Evolutionary conservation across 495 filamentous ascomycete genomes (phyloP).

Genomic region (Neurospora sp.): DNA sequence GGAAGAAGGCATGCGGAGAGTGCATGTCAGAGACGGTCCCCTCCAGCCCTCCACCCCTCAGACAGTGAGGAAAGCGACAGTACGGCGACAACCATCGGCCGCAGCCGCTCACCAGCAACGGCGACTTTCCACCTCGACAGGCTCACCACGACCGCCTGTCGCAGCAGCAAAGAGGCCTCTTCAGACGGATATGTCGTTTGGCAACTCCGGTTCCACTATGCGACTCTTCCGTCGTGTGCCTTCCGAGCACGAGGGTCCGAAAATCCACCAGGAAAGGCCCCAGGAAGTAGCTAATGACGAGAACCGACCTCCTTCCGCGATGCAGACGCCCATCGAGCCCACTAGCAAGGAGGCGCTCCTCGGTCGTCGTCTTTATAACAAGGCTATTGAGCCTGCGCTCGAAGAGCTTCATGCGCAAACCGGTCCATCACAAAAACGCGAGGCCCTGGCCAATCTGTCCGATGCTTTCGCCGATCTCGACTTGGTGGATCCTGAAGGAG

Average conservation of each 20-base stretch:
- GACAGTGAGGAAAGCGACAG: slow-evolving; percentile 42
- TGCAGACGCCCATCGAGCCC: slow-evolving; percentile 32
- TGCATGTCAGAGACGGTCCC: slow-evolving; percentile 49
- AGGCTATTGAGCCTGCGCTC: slow-evolving; percentile 67
- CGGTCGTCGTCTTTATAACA: slow-evolving; percentile 68
- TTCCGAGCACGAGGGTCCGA: slow-evolving; percentile 46
- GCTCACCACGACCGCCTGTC: slow-evolving; percentile 38
- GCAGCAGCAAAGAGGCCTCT: slow-evolving; percentile 66
- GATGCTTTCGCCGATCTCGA: slow-evolving; percentile 80
- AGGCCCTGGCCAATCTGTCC: slow-evolving; percentile 68
- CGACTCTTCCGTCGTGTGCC: slow-evolving; percentile 78
- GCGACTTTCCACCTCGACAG: slow-evolving; percentile 26
- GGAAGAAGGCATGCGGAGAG: slow-evolving; percentile 48
- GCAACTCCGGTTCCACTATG: slow-evolving; percentile 80
- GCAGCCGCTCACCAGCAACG: slow-evolving; percentile 15
- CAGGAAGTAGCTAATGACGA: slow-evolving; percentile 25
- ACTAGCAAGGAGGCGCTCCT: slow-evolving; percentile 71
- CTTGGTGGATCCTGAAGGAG: slow-evolving; percentile 80
- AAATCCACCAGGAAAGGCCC: neutral
- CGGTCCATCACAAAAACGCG: slow-evolving; percentile 59
- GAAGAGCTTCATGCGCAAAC: slow-evolving; percentile 77
- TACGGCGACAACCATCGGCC: slow-evolving; percentile 43
- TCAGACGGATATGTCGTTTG: slow-evolving; percentile 75
- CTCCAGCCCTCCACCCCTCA: slow-evolving; percentile 40
- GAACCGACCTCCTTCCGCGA: slow-evolving; percentile 27